Base-by-base conservation (phyloP, 805 yeast genomes). In the Ogataea methanolica region DNA sequence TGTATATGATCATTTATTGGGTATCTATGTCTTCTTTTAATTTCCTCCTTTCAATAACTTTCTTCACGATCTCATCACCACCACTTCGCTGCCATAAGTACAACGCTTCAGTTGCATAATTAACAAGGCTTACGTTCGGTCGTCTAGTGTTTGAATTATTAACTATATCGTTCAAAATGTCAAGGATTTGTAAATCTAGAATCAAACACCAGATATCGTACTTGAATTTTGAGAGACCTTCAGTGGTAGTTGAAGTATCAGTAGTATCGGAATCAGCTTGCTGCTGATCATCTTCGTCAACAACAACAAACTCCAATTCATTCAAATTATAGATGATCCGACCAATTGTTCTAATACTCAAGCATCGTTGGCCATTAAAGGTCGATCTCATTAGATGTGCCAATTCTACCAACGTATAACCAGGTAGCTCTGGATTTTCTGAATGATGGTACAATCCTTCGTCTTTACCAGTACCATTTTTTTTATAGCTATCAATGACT, bases 371-470 rank as follows among this genome's bases (percentile, higher is more conserved):
- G 0, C 95, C 82, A 1, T 95, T 80, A 46, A 85, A 79, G 1
- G 85, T 79, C 2, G 96, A 88, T 53, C 96, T 73, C 5, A 90
- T 70, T 42, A 88, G 74, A 55, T 85, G 94, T 1, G 85, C 84
- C 44, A 94, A 72, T 62, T 94, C 99, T 0, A 79, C 72, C 22
- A 94, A 62, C 0, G 97, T 91, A 64, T 94, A 94, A 0, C 99
- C 99, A 0, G 98, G 96, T 44, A 91, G 72, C 40, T 83, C 82
- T 0, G 98, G 97, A 42, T 85, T 82, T 11, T 85, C 88, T 0
- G 97, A 77, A 65, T 94, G 99, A 63, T 94, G 98, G 59, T 89
- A 97, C 23, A 94, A 74, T 0, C 96, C 99, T 31, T 80, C 71
- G 11, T 50, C 34, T 9, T 40, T 50, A 42, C 19, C 15, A 26